A percentile compares a stretch with the other conserved stretches of the same genome.
Evolutionary conservation across 1,284 basidiomycete genomes (phyloP).

Genomic region (Heterobasidion parviporum): DNA sequence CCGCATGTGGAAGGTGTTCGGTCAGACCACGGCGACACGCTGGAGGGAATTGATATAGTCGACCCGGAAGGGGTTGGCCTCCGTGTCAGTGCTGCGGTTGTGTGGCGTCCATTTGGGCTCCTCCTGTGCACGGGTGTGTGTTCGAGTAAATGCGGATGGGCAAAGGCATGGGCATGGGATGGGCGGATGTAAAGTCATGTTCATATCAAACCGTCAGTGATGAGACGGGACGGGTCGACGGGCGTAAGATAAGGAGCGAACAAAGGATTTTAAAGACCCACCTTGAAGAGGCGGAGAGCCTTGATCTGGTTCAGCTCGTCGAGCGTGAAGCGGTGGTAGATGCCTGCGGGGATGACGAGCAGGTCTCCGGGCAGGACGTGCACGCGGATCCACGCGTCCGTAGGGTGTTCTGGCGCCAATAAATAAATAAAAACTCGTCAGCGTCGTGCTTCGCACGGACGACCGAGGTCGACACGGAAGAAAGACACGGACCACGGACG

Average conservation of each 20-base stretch:
- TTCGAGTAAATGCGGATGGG: not conserved
- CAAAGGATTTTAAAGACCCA: constrained; percentile 14
- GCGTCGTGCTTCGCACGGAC: constrained; percentile 47
- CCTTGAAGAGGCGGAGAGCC: constrained; percentile 75
- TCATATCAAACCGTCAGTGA: too few relatives aligned
- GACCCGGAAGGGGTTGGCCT: constrained; percentile 52
- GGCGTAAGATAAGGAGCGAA: not conserved
- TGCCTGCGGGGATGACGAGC: constrained; percentile 67
- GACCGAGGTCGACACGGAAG: constrained; percentile 43
- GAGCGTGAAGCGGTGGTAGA: constrained; percentile 83
- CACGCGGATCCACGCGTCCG: constrained; percentile 70
- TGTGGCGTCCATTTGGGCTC: constrained; percentile 83
- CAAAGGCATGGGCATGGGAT: not conserved
- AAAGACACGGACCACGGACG: constrained; percentile 48
- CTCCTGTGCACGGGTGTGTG: constrained; percentile 40
- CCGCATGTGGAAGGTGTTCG: too few relatives aligned
- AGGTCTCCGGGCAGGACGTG: constrained; percentile 65
- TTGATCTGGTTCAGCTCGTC: constrained; percentile 63
- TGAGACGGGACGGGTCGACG: not conserved
- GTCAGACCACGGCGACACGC: not conserved
- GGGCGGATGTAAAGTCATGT: not conserved
- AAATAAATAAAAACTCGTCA: not conserved
- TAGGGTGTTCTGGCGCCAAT: constrained; percentile 31
- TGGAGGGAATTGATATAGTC: constrained; percentile 40
- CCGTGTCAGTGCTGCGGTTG: constrained; percentile 55